phyloP scores from a whole-genome alignment of 306 rosid genomes.

The Prunus fruticosa region DNA sequence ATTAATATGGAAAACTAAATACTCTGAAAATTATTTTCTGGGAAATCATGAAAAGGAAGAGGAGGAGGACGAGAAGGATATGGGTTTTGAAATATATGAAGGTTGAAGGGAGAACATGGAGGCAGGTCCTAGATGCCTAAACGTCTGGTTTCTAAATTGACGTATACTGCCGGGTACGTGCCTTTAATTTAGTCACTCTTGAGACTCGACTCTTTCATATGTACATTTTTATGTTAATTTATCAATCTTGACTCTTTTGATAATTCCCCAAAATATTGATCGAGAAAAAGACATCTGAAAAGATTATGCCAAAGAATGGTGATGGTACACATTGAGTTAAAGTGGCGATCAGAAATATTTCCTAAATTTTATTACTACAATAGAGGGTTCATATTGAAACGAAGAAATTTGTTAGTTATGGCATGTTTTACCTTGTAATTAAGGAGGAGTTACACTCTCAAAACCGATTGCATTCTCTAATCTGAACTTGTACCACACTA shows the following conservation, averaged over 20 bases:
- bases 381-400: too few relatives aligned
- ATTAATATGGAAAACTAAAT: background rate
- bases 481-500: constrained; percentile 17
- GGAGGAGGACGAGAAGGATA: background rate
- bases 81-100: background rate
- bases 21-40: background rate
- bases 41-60: background rate
- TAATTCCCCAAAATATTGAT: too few relatives aligned
- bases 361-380: too few relatives aligned
- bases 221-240: too few relatives aligned
- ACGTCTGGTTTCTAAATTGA: background rate
- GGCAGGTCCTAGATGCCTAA: background rate
- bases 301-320: too few relatives aligned
- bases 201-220: background rate
- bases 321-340: too few relatives aligned
- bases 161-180: background rate
- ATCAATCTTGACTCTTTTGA: background rate
- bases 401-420: too few relatives aligned
- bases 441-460: constrained; percentile 56
- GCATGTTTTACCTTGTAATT: background rate
- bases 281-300: too few relatives aligned
- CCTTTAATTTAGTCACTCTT: background rate
- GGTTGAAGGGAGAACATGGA: background rate
- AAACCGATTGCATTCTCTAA: constrained; percentile 47
- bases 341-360: too few relatives aligned